These are phyloP conservation scores for Phytophthora chlamydospora DNA, from an alignment of 352 stramenopile genomes.

Conservation along the genomic window DNA sequence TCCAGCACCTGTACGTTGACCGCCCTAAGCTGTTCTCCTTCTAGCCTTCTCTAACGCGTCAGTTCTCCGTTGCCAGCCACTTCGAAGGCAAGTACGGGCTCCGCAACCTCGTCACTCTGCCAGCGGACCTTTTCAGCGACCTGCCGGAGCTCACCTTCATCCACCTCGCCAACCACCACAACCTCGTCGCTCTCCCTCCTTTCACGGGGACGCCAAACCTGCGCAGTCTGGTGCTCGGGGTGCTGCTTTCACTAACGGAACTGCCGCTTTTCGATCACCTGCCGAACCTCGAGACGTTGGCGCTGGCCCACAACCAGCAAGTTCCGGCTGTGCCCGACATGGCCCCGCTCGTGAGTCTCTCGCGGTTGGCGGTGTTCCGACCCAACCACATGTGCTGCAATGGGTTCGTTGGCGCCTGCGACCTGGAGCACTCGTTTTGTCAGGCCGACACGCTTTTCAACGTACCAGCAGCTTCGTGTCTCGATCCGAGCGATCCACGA, in stretches of 20 bases:
- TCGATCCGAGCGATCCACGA: slow-evolving; percentile 15
- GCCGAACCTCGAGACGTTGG: slow-evolving; percentile 20
- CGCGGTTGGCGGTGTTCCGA: slow-evolving; percentile 23
- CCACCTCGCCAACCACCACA: slow-evolving; percentile 34
- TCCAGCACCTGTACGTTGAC: slow-evolving; percentile 25
- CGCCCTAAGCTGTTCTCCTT: too few species aligned
- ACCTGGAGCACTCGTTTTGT: slow-evolving; percentile 28
- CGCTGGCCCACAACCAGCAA: too few species aligned
- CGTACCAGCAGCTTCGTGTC: slow-evolving; percentile 21
- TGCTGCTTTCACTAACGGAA: slow-evolving; percentile 13
- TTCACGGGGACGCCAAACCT: slow-evolving; percentile 41
- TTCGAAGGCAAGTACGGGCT: slow-evolving; percentile 25
- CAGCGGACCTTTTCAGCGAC: slow-evolving; percentile 31
- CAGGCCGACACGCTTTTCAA: slow-evolving; percentile 4
- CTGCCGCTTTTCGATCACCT: slow-evolving; percentile 36
- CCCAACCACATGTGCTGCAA: slow-evolving; percentile 43
- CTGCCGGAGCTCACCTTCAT: slow-evolving; percentile 45
- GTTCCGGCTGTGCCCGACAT: slow-evolving; percentile 20
- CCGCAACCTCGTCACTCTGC: slow-evolving; percentile 32
- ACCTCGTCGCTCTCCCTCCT: slow-evolving; percentile 28
- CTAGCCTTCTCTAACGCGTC: too few species aligned
- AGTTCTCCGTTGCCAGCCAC: not conserved
- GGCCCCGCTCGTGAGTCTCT: slow-evolving; percentile 13
- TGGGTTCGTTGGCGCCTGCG: slow-evolving; percentile 34
- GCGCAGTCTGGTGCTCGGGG: slow-evolving; percentile 37